These are phyloP conservation scores for Dactylellina sp. DNA, from an alignment of 2,329 filamentous ascomycete genomes.

Conservation along the genomic window DNA sequence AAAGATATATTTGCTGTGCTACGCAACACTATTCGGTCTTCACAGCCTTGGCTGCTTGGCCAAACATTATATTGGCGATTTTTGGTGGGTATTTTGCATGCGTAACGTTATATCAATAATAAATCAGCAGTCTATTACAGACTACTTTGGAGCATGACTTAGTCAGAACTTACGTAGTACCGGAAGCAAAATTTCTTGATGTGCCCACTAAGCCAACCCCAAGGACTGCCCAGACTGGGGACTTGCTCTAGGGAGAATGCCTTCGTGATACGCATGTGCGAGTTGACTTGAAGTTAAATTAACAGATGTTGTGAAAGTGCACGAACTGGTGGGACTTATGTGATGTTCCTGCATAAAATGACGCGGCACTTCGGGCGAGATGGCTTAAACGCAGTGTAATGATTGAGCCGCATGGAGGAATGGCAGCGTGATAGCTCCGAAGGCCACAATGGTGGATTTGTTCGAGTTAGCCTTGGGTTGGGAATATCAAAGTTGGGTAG, in stretches of 20 bases:
- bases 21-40: slow-evolving; percentile 1
- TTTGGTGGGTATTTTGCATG: not conserved
- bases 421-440: not conserved
- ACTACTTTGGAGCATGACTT: too few relatives aligned
- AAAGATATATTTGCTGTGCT: not conserved
- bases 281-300: not conserved
- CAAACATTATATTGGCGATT: not conserved
- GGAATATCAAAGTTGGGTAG: not conserved
- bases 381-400: not conserved
- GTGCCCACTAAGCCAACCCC: too few relatives aligned
- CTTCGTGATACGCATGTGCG: too few relatives aligned
- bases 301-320: not conserved
- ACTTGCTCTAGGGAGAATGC: too few relatives aligned
- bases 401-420: not conserved
- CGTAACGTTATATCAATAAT: not conserved
- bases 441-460: not conserved
- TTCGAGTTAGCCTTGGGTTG: not conserved
- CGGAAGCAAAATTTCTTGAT: too few relatives aligned
- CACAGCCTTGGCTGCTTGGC: too few relatives aligned
- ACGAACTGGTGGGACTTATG: too few relatives aligned
- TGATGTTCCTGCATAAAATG: not conserved
- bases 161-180: too few relatives aligned
- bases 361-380: not conserved
- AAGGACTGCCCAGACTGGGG: too few relatives aligned
- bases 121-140: too few relatives aligned